Conservation (phyloP, 2,329 filamentous ascomycete genomes). For the Apiospora aurea region DNA sequence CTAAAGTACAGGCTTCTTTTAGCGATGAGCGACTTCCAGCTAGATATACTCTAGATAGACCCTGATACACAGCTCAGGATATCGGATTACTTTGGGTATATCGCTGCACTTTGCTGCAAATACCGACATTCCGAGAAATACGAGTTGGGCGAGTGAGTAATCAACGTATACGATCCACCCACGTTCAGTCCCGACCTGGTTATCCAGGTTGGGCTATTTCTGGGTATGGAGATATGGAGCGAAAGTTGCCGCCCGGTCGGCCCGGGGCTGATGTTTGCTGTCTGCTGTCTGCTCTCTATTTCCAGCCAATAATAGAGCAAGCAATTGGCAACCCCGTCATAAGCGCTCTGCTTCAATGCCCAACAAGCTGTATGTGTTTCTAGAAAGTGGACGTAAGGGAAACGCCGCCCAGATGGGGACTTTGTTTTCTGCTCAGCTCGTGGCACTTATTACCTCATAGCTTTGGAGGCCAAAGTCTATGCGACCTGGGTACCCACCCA, state of each 20-base stretch:
- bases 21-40: not conserved
- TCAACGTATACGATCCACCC: not conserved
- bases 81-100: not conserved
- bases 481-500: not conserved
- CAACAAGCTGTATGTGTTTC: not conserved
- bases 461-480: not conserved
- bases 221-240: not conserved
- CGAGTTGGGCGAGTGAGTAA: not conserved
- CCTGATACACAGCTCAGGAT: not conserved
- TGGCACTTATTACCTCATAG: not conserved
- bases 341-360: not conserved
- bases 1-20: not conserved
- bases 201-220: not conserved
- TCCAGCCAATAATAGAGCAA: conserved; percentile 4
- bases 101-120: not conserved
- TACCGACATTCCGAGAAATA: not conserved
- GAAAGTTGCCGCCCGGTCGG: not conserved
- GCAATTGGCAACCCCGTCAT: not conserved
- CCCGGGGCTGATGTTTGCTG: not conserved
- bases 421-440: not conserved
- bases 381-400: not conserved
- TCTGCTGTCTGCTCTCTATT: not conserved
- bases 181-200: not conserved
- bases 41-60: not conserved
- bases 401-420: not conserved